Evolutionary conservation across 192 early-diverging fungal species (phyloP).

Genomic region (Backusella circina): DNA sequence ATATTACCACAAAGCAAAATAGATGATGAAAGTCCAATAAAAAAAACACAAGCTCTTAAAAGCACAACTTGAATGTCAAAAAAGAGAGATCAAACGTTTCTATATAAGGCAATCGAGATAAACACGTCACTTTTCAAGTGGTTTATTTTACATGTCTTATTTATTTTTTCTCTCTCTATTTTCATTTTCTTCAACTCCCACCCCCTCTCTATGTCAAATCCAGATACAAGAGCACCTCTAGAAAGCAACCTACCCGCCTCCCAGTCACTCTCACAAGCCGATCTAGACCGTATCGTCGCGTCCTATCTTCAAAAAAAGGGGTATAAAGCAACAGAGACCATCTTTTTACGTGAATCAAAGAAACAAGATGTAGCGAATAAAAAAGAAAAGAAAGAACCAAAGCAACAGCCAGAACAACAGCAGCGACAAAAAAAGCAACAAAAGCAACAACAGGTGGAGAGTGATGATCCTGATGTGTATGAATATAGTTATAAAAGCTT

Average conservation of each 20-base stretch:
- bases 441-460: slow-evolving; percentile 8
- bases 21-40: too few species aligned
- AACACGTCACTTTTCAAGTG: too few species aligned
- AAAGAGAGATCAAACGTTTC: too few species aligned
- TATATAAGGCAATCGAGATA: too few species aligned
- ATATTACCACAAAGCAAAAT: too few species aligned
- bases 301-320: slow-evolving; percentile 69
- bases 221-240: background rate
- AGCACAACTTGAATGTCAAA: too few species aligned
- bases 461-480: slow-evolving; percentile 76
- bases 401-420: background rate
- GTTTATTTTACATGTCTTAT: background rate
- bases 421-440: slow-evolving; percentile 17
- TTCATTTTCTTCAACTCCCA: background rate
- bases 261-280: slow-evolving; percentile 16
- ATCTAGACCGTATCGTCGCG: slow-evolving; percentile 59
- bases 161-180: background rate
- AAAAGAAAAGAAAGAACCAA: background rate
- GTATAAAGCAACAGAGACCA: slow-evolving; percentile 62
- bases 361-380: background rate
- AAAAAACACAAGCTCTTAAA: too few species aligned
- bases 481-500: slow-evolving; percentile 75
- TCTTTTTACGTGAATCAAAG: slow-evolving; percentile 58
- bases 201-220: background rate
- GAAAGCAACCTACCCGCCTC: background rate